These are phyloP conservation scores for Coniella lustricola DNA, from an alignment of 2,329 filamentous ascomycete species.

Conservation along the genomic window DNA sequence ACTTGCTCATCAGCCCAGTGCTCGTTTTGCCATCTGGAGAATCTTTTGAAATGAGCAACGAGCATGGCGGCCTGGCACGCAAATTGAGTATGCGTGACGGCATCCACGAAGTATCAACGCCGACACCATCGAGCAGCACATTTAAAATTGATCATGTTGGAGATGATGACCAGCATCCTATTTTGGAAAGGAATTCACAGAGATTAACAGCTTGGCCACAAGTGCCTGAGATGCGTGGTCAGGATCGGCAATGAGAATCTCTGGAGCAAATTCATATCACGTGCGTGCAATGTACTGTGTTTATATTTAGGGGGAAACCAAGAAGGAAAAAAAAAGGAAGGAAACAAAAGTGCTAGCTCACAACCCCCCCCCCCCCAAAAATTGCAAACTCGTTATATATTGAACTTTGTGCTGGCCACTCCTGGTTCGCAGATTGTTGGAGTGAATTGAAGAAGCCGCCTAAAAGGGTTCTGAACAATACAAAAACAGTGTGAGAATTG, in stretches of 20 bases:
- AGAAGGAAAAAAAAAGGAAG: neutral
- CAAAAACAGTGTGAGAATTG: no score
- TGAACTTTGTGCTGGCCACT: no score
- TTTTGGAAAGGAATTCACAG: neutral
- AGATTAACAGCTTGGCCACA: neutral
- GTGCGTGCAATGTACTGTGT: no score
- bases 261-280: no score
- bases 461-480: no score
- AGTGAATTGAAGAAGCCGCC: no score
- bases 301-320: no score
- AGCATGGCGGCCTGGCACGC: neutral
- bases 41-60: conserved; percentile 7
- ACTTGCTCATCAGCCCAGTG: neutral
- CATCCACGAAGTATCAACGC: neutral
- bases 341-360: no score
- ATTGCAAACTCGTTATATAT: no score
- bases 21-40: neutral
- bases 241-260: no score
- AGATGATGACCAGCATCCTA: conserved; percentile 3
- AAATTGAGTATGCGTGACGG: neutral
- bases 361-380: no score
- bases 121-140: conserved; percentile 1
- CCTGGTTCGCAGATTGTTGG: no score
- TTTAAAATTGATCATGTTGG: neutral
- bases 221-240: neutral